Conservation (phyloP, 2,329 filamentous ascomycete species). For the Zasmidium cellare region DNA sequence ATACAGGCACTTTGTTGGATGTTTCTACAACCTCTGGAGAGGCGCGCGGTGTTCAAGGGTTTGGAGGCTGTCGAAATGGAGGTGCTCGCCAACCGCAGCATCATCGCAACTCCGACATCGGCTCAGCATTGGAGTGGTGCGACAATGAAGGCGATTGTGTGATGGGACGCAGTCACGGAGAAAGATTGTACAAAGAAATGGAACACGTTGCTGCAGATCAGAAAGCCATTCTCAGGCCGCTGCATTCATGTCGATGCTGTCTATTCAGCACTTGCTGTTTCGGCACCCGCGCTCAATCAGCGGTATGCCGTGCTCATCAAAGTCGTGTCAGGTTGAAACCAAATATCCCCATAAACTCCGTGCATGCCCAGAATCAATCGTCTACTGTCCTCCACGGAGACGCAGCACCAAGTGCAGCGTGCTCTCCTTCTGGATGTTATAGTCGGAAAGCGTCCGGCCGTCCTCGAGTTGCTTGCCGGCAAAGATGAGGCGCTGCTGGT, state of each 20-base stretch:
- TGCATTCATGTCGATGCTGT: constrained; percentile 2
- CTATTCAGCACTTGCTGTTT: background rate
- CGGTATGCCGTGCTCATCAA: constrained; percentile 13
- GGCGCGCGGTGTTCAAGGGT: background rate
- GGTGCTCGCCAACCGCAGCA: background rate
- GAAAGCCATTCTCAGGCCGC: constrained; percentile 3
- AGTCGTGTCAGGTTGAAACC: constrained; percentile 9
- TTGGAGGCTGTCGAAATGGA: background rate
- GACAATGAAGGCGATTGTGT: no score
- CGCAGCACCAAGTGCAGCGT: constrained; percentile 97
- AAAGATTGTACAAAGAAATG: background rate
- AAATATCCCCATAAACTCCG: constrained; percentile 71
- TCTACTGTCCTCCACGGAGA: constrained; percentile 84
- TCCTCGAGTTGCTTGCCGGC: constrained; percentile 99
- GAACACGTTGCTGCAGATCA: background rate
- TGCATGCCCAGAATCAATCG: constrained; percentile 89
- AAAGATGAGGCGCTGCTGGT: constrained; percentile 99
- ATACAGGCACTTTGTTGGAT: background rate
- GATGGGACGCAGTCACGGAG: background rate
- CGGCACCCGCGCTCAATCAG: constrained; percentile 8
- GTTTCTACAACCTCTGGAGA: background rate
- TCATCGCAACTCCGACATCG: background rate
- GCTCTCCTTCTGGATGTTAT: constrained; percentile 99
- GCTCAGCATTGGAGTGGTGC: background rate
- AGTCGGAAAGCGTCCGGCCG: constrained; percentile 97